A percentile compares a stretch with the other conserved stretches of the same genome.
Conservation (phyloP, 306 rosid genomes). For the Cucurbita maxima region DNA sequence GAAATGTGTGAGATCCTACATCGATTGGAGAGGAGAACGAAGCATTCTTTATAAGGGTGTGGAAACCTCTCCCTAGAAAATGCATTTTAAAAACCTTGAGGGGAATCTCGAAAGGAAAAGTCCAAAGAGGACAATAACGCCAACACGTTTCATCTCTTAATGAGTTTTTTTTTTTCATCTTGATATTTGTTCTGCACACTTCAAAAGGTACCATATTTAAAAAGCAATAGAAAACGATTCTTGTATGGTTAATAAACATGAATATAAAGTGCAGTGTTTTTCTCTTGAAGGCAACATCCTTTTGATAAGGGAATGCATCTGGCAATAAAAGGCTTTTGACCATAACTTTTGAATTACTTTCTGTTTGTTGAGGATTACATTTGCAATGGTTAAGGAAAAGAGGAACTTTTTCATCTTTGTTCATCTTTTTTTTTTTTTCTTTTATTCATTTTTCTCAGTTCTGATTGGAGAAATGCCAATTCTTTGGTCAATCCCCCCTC, state of each 20-base stretch:
- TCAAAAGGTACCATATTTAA: not conserved
- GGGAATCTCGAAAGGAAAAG: too few species aligned
- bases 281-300: constrained; percentile 1
- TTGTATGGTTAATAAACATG: constrained; percentile 2
- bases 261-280: constrained; percentile 4
- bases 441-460: not conserved
- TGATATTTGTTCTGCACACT: not conserved
- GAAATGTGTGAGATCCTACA: not conserved
- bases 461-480: constrained; percentile 1
- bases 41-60: too few species aligned
- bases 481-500: constrained; percentile 1
- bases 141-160: not conserved
- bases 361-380: constrained; percentile 1
- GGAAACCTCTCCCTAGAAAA: too few species aligned
- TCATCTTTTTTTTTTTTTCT: not conserved
- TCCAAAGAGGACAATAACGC: too few species aligned
- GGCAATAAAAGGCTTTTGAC: constrained; percentile 6
- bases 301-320: not conserved
- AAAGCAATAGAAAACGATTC: not conserved
- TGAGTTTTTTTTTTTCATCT: not conserved
- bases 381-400: constrained; percentile 4
- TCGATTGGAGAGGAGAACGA: too few species aligned
- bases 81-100: too few species aligned
- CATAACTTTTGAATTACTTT: constrained; percentile 7
- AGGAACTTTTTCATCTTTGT: not conserved